Percentiles rank a stretch among this genome's conserved stretches.
These are phyloP conservation scores for Leccinum subatratum DNA, from an alignment of 1,284 basidiomycete species.

Conservation along the genomic window DNA sequence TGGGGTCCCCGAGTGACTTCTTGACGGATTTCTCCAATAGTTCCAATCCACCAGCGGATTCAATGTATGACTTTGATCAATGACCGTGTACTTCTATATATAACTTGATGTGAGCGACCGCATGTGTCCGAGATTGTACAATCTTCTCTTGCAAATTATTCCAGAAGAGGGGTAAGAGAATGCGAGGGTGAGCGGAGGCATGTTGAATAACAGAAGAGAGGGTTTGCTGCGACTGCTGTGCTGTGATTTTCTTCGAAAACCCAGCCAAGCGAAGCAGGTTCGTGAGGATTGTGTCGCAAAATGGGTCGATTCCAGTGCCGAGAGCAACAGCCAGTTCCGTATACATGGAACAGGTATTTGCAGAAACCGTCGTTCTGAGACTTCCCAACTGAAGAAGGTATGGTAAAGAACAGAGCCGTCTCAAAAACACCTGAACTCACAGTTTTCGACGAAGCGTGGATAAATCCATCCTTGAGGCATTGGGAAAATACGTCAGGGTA, in stretches of 20 bases:
- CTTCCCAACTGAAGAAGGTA: constrained; percentile 62
- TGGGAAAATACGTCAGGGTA: constrained; percentile 72
- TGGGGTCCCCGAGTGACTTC: constrained; percentile 74
- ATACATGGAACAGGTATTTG: constrained; percentile 77
- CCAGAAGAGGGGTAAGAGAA: constrained; percentile 70
- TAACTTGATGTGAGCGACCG: constrained; percentile 61
- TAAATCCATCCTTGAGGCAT: constrained; percentile 71
- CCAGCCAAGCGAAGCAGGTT: constrained; percentile 83
- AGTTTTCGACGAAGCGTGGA: constrained; percentile 82
- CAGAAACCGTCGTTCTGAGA: constrained; percentile 87
- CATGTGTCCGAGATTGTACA: constrained; percentile 71
- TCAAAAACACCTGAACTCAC: constrained; percentile 43
- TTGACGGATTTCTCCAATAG: constrained; percentile 68
- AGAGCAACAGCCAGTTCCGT: constrained; percentile 70
- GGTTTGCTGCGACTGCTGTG: constrained; percentile 78
- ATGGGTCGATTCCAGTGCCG: constrained; percentile 69
- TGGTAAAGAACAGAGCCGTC: constrained; percentile 5
- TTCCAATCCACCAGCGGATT: constrained; percentile 63
- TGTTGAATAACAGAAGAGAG: constrained; percentile 67
- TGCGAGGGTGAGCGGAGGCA: constrained; percentile 69
- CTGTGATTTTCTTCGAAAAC: constrained; percentile 93
- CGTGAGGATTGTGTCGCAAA: constrained; percentile 71
- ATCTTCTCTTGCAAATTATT: constrained; percentile 80
- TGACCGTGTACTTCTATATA: constrained; percentile 70
- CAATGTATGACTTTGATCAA: constrained; percentile 61